A percentile compares a stretch with the other conserved stretches of the same genome.
These are phyloP conservation scores for Gautieria morchelliformis DNA, from an alignment of 768 basidiomycete genomes.

Conservation along the genomic window DNA sequence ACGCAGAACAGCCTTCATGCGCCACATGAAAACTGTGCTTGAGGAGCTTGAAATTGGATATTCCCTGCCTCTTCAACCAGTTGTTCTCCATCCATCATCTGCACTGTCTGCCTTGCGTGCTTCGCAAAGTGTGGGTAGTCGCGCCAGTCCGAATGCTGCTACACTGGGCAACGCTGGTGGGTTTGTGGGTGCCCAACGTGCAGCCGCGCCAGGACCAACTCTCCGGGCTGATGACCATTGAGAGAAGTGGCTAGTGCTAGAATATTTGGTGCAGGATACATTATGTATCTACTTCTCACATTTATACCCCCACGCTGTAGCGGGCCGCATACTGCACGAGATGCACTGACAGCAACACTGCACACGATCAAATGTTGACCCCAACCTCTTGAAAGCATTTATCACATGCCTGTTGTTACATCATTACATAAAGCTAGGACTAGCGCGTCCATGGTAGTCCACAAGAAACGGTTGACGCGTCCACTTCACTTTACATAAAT, in stretches of 20 bases:
- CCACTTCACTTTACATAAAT: too few species aligned
- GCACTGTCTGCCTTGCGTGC: not conserved
- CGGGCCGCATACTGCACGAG: too few species aligned
- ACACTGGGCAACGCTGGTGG: constrained; percentile 2
- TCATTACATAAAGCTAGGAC: not conserved
- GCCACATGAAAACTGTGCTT: constrained; percentile 54
- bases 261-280: too few species aligned
- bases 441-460: not conserved
- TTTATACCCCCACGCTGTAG: too few species aligned
- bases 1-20: constrained; percentile 69
- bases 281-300: too few species aligned
- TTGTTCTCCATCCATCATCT: constrained; percentile 33
- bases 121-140: not conserved
- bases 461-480: not conserved
- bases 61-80: constrained; percentile 62
- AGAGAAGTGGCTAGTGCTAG: not conserved
- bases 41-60: constrained; percentile 71
- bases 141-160: not conserved
- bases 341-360: too few species aligned
- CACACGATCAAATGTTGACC: too few species aligned
- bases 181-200: not conserved
- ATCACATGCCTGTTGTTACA: not conserved
- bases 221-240: not conserved
- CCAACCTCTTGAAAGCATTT: too few species aligned
- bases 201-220: not conserved